Conservation (phyloP, 805 yeast genomes). For the Nematodospora valgi region DNA sequence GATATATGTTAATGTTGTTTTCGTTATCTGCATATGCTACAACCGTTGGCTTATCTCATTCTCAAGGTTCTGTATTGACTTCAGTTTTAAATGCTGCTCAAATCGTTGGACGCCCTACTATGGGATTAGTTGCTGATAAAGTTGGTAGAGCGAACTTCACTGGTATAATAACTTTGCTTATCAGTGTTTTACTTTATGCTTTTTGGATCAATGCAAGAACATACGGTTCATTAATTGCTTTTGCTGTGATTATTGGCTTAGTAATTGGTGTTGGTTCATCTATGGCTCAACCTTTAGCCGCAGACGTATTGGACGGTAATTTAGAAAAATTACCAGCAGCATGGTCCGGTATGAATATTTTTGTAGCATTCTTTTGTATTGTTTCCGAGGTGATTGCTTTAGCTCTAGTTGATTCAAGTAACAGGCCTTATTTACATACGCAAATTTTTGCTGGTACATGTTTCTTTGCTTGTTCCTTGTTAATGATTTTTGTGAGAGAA, state of each 20-base stretch:
- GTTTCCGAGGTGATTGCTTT: slow-evolving; percentile 56
- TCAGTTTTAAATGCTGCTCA: slow-evolving; percentile 42
- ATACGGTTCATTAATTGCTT: slow-evolving; percentile 28
- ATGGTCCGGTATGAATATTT: slow-evolving; percentile 38
- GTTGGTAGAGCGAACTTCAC: slow-evolving; percentile 45
- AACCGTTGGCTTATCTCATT: slow-evolving; percentile 40
- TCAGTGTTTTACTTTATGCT: slow-evolving; percentile 27
- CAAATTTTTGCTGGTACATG: slow-evolving; percentile 59
- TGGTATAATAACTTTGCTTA: slow-evolving; percentile 15
- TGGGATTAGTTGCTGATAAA: slow-evolving; percentile 46
- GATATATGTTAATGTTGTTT: slow-evolving; percentile 33
- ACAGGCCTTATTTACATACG: slow-evolving; percentile 52
- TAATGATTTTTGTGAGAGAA: slow-evolving; percentile 50
- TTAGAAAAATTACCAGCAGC: slow-evolving; percentile 31
- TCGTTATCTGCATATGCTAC: slow-evolving; percentile 38
- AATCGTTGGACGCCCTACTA: slow-evolving; percentile 46
- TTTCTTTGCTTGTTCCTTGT: slow-evolving; percentile 39
- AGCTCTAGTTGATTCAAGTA: slow-evolving; percentile 28
- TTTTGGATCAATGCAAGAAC: slow-evolving; percentile 37
- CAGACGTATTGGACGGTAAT: slow-evolving; percentile 18
- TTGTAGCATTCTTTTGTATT: slow-evolving; percentile 30
- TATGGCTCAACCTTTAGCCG: slow-evolving; percentile 22
- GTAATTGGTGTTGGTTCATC: slow-evolving; percentile 29
- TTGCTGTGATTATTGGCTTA: slow-evolving; percentile 27
- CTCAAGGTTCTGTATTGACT: slow-evolving; percentile 30